phyloP scores from a whole-genome alignment of 768 basidiomycete genomes.

The Tricholoma saponaceum region DNA sequence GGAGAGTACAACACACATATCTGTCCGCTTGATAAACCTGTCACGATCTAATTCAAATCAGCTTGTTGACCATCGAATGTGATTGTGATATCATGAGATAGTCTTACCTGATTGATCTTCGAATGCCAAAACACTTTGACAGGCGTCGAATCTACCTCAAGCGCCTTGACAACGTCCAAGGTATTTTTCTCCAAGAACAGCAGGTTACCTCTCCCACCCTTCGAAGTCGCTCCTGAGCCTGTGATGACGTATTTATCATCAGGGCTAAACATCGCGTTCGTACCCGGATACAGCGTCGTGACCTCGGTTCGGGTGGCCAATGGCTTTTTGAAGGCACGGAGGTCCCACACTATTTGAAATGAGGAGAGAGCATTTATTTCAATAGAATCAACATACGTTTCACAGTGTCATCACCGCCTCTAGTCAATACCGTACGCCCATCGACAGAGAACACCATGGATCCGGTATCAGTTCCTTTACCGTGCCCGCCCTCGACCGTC shows the following conservation, averaged over 20 bases:
- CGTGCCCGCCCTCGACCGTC: constrained; percentile 83
- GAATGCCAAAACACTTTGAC: constrained; percentile 94
- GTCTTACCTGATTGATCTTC: constrained; percentile 90
- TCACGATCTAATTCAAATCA: constrained; percentile 60
- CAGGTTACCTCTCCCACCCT: constrained; percentile 67
- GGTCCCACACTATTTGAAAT: constrained; percentile 78
- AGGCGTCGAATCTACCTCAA: constrained; percentile 74
- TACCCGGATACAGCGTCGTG: constrained; percentile 82
- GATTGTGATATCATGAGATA: constrained; percentile 5
- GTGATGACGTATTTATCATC: constrained; percentile 89
- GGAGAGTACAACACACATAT: constrained; percentile 94
- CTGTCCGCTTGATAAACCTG: constrained; percentile 83
- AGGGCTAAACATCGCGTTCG: constrained; percentile 94
- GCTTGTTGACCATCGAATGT: background rate
- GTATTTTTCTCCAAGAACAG: constrained; percentile 69
- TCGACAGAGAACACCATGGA: constrained; percentile 88
- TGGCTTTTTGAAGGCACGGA: constrained; percentile 88
- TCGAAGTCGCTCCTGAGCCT: constrained; percentile 66
- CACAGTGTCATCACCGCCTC: constrained; percentile 93
- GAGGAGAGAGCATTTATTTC: background rate
- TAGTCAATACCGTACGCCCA: constrained; percentile 75
- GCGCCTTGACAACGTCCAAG: constrained; percentile 61
- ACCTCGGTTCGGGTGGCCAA: constrained; percentile 61
- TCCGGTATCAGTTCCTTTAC: constrained; percentile 82
- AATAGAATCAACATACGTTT: constrained; percentile 62